Evolutionary conservation across 139 green algal species (phyloP).

Genomic region (Raphidocelis subcapitata): DNA sequence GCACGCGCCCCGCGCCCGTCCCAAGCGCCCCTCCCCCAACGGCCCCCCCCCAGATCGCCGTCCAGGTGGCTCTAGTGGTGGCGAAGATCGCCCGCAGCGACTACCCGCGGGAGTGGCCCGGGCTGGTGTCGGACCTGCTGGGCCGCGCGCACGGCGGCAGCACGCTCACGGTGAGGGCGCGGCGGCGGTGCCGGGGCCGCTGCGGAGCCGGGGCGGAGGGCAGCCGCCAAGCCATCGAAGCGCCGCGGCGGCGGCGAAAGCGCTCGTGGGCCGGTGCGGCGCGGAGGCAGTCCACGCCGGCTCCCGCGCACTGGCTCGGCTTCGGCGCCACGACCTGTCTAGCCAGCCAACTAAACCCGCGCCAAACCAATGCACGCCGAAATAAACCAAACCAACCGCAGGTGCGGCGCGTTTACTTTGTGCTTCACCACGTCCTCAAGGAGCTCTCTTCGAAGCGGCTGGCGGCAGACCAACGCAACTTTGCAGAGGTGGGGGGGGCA

Average conservation of each 20-base stretch:
- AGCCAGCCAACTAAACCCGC: too few relatives aligned
- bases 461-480: slow-evolving; percentile 78
- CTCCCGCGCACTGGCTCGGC: too few relatives aligned
- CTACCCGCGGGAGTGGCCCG: slow-evolving; percentile 85
- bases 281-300: too few relatives aligned
- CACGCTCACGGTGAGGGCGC: background rate
- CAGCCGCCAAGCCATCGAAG: background rate
- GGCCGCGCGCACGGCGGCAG: slow-evolving; percentile 10
- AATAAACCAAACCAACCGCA: background rate
- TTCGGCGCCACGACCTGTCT: too few relatives aligned
- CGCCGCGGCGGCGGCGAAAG: too few relatives aligned
- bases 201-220: background rate
- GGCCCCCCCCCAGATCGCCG: slow-evolving; percentile 59
- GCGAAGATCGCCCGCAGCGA: slow-evolving; percentile 88
- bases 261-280: too few relatives aligned
- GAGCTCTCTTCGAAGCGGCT: slow-evolving; percentile 92
- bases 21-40: background rate
- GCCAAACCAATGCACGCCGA: too few relatives aligned
- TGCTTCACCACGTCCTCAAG: slow-evolving; percentile 94
- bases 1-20: background rate
- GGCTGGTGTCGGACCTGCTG: slow-evolving; percentile 76
- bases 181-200: slow-evolving; percentile 3
- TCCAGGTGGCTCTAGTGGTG: slow-evolving; percentile 85
- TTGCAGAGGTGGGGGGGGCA: slow-evolving; percentile 62
- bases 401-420: slow-evolving; percentile 70